Percentiles rank a stretch among this genome's conserved stretches.
These are phyloP conservation scores for Melaleuca quinquenervia DNA, from an alignment of 345 rosid species.

Conservation along the genomic window DNA sequence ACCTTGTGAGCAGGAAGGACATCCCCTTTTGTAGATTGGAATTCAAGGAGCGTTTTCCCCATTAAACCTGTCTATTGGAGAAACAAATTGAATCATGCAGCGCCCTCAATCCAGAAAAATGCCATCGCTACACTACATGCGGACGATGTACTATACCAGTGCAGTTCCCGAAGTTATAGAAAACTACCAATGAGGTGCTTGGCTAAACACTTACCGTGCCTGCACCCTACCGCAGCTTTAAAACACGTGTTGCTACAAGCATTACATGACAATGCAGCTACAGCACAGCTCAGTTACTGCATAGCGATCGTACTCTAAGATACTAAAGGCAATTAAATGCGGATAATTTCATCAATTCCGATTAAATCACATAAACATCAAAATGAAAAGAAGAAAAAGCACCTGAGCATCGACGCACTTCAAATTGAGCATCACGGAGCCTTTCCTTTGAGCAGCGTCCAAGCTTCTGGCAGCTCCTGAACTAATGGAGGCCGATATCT, in stretches of 20 bases:
- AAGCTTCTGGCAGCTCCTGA: conserved; percentile 56
- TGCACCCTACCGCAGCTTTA: neutral
- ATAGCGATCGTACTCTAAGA: neutral
- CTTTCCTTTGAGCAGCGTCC: conserved; percentile 60
- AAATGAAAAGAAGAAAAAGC: neutral
- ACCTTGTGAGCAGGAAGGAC: conserved; percentile 97
- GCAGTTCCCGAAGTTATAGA: neutral
- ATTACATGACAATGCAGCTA: neutral
- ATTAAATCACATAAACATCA: neutral
- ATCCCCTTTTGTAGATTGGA: conserved; percentile 86
- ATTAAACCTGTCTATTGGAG: conserved; percentile 54
- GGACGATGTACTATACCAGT: neutral
- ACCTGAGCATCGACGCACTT: conserved; percentile 82
- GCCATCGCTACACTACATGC: neutral
- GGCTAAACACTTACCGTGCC: neutral
- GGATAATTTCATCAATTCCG: neutral
- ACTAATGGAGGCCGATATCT: conserved; percentile 64
- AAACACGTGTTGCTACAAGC: neutral
- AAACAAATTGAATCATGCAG: neutral
- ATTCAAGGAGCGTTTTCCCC: conserved; percentile 87
- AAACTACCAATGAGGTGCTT: neutral
- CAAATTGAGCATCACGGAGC: conserved; percentile 64
- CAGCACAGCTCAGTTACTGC: neutral
- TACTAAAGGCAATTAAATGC: neutral
- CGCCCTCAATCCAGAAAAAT: neutral